Percentiles rank a stretch among this genome's conserved stretches.
Evolutionary conservation across 1,139 yeast genomes (phyloP).

Genomic region (Yarrowia galli): DNA sequence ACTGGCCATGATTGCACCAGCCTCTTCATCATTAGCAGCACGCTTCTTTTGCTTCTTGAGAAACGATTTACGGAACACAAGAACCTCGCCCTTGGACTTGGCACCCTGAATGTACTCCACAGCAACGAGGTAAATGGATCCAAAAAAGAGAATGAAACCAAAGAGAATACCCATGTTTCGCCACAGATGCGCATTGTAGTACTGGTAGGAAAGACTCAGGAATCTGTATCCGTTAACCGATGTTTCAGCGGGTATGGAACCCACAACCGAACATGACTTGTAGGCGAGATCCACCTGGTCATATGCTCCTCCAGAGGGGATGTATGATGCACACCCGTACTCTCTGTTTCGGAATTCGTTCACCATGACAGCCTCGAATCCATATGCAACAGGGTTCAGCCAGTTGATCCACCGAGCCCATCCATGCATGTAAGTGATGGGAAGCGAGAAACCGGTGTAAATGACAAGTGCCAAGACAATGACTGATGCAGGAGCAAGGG

Average conservation of each 20-base stretch:
- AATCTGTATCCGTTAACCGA: not conserved
- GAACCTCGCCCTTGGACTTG: constrained; percentile 18
- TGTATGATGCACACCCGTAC: not conserved
- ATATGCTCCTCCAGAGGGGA: constrained; percentile 12
- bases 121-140: not conserved
- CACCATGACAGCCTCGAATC: constrained; percentile 56
- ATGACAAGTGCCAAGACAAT: constrained; percentile 52
- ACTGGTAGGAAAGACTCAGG: constrained; percentile 6
- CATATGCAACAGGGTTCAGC: constrained; percentile 58
- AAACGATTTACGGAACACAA: constrained; percentile 1
- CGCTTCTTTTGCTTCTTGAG: constrained; percentile 4
- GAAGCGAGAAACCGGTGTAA: constrained; percentile 55
- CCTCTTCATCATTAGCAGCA: constrained; percentile 38
- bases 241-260: not conserved
- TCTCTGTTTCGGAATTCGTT: constrained; percentile 52
- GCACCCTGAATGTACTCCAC: constrained; percentile 29
- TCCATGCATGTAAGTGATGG: constrained; percentile 57
- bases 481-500: constrained; percentile 66
- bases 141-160: constrained; percentile 10
- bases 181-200: constrained; percentile 29
- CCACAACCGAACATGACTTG: constrained; percentile 18
- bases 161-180: constrained; percentile 16
- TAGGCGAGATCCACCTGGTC: not conserved
- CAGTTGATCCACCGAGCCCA: constrained; percentile 62
- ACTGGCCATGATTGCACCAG: constrained; percentile 40